Conservation (phyloP, 768 basidiomycete species). For the Trametes meyenii region DNA sequence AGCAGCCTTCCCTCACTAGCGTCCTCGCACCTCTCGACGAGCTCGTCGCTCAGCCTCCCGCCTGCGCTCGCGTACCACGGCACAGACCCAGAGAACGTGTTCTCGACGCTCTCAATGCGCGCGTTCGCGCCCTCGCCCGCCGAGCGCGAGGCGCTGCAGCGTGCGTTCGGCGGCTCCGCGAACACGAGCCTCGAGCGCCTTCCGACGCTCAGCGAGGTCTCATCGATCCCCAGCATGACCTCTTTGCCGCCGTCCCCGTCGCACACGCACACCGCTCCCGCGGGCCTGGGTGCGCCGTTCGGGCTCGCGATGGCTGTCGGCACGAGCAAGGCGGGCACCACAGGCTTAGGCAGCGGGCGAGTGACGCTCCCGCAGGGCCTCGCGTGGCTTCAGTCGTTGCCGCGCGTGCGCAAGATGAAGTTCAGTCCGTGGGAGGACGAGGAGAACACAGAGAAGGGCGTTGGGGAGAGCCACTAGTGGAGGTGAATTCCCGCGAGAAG, state of each 20-base stretch:
- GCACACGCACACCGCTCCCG: constrained; percentile 46
- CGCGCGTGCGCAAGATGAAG: constrained; percentile 63
- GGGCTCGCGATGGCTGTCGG: too few species aligned
- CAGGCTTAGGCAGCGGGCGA: constrained; percentile 18
- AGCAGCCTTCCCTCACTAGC: constrained; percentile 25
- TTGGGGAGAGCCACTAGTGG: constrained; percentile 16
- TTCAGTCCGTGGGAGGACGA: constrained; percentile 88
- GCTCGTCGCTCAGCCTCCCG: constrained; percentile 30
- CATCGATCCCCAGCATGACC: constrained; percentile 20
- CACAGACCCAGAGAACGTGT: constrained; percentile 31
- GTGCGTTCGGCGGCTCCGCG: constrained; percentile 72
- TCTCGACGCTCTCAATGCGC: constrained; percentile 52
- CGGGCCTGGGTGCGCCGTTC: not conserved
- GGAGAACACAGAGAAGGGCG: constrained; percentile 31
- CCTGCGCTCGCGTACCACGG: constrained; percentile 23
- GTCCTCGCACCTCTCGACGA: constrained; percentile 19
- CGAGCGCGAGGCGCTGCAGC: constrained; percentile 82
- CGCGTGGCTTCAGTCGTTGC: constrained; percentile 70
- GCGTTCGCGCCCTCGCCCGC: constrained; percentile 89
- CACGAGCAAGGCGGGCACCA: not conserved
- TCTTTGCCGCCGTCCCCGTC: constrained; percentile 67
- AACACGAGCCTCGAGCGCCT: constrained; percentile 78
- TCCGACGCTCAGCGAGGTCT: constrained; percentile 75
- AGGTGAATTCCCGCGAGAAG: not conserved
- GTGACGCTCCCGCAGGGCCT: constrained; percentile 44